A percentile compares a stretch with the other conserved stretches of the same genome.
Evolutionary conservation across 495 filamentous ascomycete genomes (phyloP).

Genomic region (Geoglossum glabrum): DNA sequence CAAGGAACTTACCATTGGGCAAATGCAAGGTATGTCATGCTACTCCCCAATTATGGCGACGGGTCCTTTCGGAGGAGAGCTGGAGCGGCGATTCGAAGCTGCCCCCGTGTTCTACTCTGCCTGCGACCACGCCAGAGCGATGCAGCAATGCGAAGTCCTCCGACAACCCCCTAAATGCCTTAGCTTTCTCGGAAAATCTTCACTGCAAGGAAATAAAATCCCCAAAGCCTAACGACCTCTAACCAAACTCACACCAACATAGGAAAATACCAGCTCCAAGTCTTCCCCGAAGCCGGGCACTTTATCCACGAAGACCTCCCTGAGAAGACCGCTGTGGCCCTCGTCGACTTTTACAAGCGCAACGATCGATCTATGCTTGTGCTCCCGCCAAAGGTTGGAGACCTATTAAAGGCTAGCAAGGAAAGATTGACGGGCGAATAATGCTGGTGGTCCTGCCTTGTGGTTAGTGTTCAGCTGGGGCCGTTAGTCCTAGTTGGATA

Average conservation of each 20-base stretch:
- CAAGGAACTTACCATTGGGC: constrained; percentile 87
- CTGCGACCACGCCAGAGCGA: too few relatives aligned
- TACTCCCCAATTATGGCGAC: constrained; percentile 1
- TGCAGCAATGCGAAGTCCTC: too few relatives aligned
- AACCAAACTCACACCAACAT: not conserved
- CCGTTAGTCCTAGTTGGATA: too few relatives aligned
- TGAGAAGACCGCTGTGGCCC: constrained; percentile 48
- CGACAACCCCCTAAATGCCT: too few relatives aligned
- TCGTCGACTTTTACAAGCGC: constrained; percentile 78
- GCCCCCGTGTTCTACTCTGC: too few relatives aligned
- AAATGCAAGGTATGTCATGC: constrained; percentile 64
- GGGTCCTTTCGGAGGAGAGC: not conserved
- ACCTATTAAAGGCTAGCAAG: constrained; percentile 24
- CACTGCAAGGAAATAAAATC: not conserved
- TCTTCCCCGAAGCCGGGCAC: constrained; percentile 87
- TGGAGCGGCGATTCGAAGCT: too few relatives aligned
- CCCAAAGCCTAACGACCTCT: not conserved
- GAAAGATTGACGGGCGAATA: not conserved
- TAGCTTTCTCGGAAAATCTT: too few relatives aligned
- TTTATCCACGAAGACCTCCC: constrained; percentile 94
- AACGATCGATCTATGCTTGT: constrained; percentile 75
- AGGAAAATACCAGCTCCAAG: constrained; percentile 91
- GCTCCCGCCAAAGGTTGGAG: constrained; percentile 72
- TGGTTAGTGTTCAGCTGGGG: too few relatives aligned
- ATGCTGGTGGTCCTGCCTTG: too few relatives aligned